A percentile compares a stretch with the other conserved stretches of the same genome.
Evolutionary conservation across 495 filamentous ascomycete species (phyloP).

Genomic region (Penicillium waksmanii): DNA sequence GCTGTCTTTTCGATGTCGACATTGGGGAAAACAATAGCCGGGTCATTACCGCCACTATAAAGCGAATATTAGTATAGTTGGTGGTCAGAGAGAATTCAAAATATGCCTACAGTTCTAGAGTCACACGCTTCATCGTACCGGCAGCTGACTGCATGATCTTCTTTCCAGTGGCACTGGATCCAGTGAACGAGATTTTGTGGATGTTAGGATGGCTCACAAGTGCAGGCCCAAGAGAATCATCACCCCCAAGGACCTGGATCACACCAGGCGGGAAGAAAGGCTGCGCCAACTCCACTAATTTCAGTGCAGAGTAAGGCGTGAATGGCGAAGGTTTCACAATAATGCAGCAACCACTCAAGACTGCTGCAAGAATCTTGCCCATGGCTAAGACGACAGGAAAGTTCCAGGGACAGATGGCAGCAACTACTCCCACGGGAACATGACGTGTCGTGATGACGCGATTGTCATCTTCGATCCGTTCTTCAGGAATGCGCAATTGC

Average conservation of each 20-base stretch:
- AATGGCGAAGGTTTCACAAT: constrained; percentile 67
- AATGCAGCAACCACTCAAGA: constrained; percentile 61
- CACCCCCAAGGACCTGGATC: constrained; percentile 62
- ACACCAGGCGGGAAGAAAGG: constrained; percentile 63
- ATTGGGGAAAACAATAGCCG: constrained; percentile 62
- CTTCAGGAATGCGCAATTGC: constrained; percentile 15
- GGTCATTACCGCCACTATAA: constrained; percentile 61
- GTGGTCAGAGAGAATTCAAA: constrained; percentile 59
- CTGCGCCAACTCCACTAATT: constrained; percentile 60
- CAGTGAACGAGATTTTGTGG: constrained; percentile 65
- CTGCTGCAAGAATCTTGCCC: constrained; percentile 58
- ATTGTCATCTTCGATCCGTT: constrained; percentile 35
- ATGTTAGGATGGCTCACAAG: constrained; percentile 58
- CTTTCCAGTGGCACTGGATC: constrained; percentile 62
- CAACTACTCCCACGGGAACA: constrained; percentile 54
- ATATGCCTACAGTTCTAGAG: constrained; percentile 42
- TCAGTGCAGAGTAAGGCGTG: constrained; percentile 65
- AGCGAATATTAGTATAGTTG: constrained; percentile 58
- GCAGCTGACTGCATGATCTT: constrained; percentile 58
- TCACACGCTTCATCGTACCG: constrained; percentile 59
- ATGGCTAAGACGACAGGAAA: constrained; percentile 57
- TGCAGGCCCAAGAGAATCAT: constrained; percentile 58
- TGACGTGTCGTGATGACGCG: constrained; percentile 37
- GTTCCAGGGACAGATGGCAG: constrained; percentile 63
- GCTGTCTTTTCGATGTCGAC: constrained; percentile 60